Conservation (phyloP, 306 rosid species). For the Hippophae gyantsensis region DNA sequence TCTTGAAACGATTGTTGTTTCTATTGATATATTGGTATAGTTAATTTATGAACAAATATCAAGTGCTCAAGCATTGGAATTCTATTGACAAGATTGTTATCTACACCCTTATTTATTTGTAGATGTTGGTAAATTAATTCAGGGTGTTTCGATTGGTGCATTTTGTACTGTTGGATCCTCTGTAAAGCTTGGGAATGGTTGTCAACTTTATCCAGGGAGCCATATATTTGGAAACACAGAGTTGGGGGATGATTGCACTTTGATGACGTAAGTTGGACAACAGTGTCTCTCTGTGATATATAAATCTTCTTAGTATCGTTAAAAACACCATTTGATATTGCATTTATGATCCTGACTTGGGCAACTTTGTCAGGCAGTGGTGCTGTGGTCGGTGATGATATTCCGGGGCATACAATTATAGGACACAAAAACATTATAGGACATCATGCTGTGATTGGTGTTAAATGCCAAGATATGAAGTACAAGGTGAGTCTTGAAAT, state of each 20-base stretch:
- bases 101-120: slow-evolving; percentile 2
- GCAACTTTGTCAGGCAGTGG: slow-evolving; percentile 61
- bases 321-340: too few relatives aligned
- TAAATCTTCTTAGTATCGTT: neutral
- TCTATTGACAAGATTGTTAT: neutral
- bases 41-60: neutral
- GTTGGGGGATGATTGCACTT: slow-evolving; percentile 60
- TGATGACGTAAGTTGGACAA: slow-evolving; percentile 69
- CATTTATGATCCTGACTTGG: neutral
- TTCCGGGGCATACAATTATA: slow-evolving; percentile 65
- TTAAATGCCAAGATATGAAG: slow-evolving; percentile 83
- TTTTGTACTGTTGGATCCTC: slow-evolving; percentile 81
- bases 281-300: slow-evolving; percentile 11
- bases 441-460: slow-evolving; percentile 79
- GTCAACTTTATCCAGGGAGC: slow-evolving; percentile 69
- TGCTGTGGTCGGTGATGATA: slow-evolving; percentile 83
- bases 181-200: slow-evolving; percentile 63
- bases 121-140: slow-evolving; percentile 10
- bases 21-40: neutral
- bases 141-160: slow-evolving; percentile 90
- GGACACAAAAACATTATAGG: slow-evolving; percentile 78
- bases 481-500: slow-evolving; percentile 47
- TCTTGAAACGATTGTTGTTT: neutral
- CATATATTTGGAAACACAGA: slow-evolving; percentile 70
- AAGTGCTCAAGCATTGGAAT: neutral